phyloP scores from a whole-genome alignment of 1,139 yeast genomes.

The Pichia inconspicua region DNA sequence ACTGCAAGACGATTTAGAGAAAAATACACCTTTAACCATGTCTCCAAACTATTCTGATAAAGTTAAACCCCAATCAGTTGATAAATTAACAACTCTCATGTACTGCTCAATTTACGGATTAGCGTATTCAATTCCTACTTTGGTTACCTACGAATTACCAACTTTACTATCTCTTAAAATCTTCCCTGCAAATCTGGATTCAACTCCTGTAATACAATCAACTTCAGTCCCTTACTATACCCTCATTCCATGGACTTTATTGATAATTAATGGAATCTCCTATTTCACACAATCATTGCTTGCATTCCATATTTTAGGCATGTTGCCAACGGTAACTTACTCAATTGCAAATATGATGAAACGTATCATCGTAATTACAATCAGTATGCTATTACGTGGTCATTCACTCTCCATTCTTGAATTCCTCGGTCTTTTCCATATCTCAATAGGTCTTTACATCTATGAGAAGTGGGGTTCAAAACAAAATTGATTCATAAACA shows the following conservation, averaged over 20 bases:
- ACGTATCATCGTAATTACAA: conserved; percentile 74
- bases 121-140: conserved; percentile 65
- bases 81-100: conserved; percentile 72
- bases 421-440: conserved; percentile 50
- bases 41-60: background rate
- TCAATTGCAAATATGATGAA: conserved; percentile 85
- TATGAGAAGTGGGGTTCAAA: conserved; percentile 65
- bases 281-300: conserved; percentile 80
- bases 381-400: conserved; percentile 76
- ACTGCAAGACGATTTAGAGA: conserved; percentile 7
- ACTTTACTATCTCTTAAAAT: conserved; percentile 14
- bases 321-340: conserved; percentile 80
- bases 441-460: conserved; percentile 33
- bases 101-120: conserved; percentile 82
- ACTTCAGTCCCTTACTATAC: conserved; percentile 12
- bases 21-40: background rate
- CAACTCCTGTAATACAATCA: conserved; percentile 5
- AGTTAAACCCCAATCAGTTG: conserved; percentile 25
- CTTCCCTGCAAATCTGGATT: conserved; percentile 16
- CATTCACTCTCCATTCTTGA: conserved; percentile 49
- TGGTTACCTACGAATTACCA: conserved; percentile 56
- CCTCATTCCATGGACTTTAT: conserved; percentile 28
- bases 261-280: conserved; percentile 53
- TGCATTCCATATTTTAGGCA: conserved; percentile 82
- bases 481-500: background rate